These are phyloP conservation scores for Yamadazyma nakazawae DNA, from an alignment of 805 yeast species.

Conservation along the genomic window DNA sequence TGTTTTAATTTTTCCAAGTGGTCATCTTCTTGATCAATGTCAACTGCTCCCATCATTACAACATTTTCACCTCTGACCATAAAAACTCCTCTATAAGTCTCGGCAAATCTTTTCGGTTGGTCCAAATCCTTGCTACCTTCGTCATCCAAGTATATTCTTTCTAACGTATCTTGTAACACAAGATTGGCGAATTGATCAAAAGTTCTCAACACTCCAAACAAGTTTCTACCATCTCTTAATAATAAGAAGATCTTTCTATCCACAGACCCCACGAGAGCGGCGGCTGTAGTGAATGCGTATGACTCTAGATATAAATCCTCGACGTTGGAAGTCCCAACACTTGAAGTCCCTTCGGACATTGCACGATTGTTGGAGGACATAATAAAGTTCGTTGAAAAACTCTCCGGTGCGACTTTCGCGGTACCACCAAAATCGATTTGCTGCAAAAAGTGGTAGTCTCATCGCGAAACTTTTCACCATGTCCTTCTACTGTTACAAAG, in stretches of 20 bases:
- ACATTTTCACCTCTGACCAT: constrained; percentile 96
- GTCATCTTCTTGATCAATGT: constrained; percentile 78
- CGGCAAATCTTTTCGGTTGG: constrained; percentile 56
- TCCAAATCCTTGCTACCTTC: constrained; percentile 32
- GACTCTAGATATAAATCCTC: constrained; percentile 69
- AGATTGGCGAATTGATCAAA: constrained; percentile 94
- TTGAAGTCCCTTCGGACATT: neutral
- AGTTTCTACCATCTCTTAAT: constrained; percentile 82
- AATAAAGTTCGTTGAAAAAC: neutral
- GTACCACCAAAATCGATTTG: neutral
- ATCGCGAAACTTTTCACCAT: constrained; percentile 18
- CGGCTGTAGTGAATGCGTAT: constrained; percentile 83
- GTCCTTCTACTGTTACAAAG: constrained; percentile 60
- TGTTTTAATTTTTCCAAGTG: constrained; percentile 56
- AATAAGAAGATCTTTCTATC: constrained; percentile 80
- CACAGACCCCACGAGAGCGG: constrained; percentile 84
- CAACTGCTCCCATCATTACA: constrained; percentile 89
- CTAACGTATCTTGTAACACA: constrained; percentile 87
- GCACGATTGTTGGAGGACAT: neutral
- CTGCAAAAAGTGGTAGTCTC: neutral
- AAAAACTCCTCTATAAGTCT: constrained; percentile 72
- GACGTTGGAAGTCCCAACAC: constrained; percentile 27
- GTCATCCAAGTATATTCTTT: constrained; percentile 64
- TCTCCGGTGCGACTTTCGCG: neutral
- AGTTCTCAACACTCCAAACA: constrained; percentile 87